Conservation (phyloP, 148 eudicot genomes). For the Mesembryanthemum crystallinum region DNA sequence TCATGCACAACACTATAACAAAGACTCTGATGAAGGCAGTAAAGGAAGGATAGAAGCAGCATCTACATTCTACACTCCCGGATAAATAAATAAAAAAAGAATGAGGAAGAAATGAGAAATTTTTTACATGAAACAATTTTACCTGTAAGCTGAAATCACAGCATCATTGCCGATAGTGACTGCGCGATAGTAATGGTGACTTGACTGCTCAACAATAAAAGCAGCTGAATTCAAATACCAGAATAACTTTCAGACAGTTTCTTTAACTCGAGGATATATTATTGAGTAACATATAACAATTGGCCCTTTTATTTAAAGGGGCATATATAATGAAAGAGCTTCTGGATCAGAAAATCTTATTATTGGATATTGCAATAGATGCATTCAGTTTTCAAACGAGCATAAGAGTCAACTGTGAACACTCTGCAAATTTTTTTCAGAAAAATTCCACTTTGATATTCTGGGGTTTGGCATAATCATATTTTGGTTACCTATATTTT, state of each 20-base stretch:
- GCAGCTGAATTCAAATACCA: slow-evolving; percentile 91
- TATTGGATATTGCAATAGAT: background rate
- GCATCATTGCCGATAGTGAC: slow-evolving; percentile 85
- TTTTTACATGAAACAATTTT: background rate
- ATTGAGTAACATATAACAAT: slow-evolving; percentile 1
- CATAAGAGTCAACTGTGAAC: no score
- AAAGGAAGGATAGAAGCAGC: background rate
- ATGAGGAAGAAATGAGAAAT: background rate
- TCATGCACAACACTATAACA: slow-evolving; percentile 5
- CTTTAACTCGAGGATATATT: slow-evolving; percentile 20
- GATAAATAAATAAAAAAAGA: background rate
- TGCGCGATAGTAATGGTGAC: slow-evolving; percentile 84
- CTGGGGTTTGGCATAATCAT: no score
- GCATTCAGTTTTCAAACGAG: background rate
- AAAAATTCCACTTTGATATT: no score
- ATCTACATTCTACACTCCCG: background rate
- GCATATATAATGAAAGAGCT: background rate
- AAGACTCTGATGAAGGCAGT: background rate
- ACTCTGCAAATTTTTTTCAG: no score
- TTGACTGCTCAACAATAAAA: slow-evolving; percentile 99
- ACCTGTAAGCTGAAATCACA: slow-evolving; percentile 94
- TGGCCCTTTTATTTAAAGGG: background rate
- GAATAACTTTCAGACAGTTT: slow-evolving; percentile 61
- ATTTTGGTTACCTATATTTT: no score
- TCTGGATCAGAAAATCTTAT: background rate